phyloP scores from a whole-genome alignment of 2,329 filamentous ascomycete genomes.

The Onygena corvina region DNA sequence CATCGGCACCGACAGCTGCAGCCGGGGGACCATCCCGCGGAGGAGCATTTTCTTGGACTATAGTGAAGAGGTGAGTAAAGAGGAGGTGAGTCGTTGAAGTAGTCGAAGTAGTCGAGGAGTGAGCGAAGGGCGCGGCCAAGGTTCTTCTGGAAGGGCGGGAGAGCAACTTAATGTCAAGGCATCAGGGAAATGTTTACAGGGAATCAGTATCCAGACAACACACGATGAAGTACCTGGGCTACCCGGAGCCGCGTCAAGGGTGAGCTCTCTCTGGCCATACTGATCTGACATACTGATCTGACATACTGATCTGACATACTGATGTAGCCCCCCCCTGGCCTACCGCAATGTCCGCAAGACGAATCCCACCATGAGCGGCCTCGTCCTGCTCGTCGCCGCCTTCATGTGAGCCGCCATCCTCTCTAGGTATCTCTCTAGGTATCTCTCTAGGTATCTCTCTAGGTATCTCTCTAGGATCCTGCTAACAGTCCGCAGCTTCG shows the following conservation, averaged over 20 bases:
- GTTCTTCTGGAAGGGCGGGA: too few relatives aligned
- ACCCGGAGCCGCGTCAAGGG: constrained; percentile 10
- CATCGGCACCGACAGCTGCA: constrained; percentile 12
- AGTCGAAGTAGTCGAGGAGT: too few relatives aligned
- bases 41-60: constrained; percentile 20
- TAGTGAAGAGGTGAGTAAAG: too few relatives aligned
- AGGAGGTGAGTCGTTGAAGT: too few relatives aligned
- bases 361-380: constrained; percentile 54
- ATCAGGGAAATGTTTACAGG: too few relatives aligned
- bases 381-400: constrained; percentile 45
- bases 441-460: not conserved
- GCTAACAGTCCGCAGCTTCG: constrained; percentile 31
- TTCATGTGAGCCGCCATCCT: constrained; percentile 38
- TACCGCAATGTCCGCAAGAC: constrained; percentile 36
- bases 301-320: not conserved
- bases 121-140: too few relatives aligned
- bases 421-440: not conserved
- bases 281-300: not conserved
- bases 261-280: not conserved
- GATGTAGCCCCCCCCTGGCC: constrained; percentile 16
- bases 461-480: not conserved
- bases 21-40: constrained; percentile 11
- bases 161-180: not conserved
- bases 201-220: too few relatives aligned
- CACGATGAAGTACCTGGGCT: constrained; percentile 7